Conservation (phyloP, 139 green algal species). For the Chlamydomonas sp. region DNA sequence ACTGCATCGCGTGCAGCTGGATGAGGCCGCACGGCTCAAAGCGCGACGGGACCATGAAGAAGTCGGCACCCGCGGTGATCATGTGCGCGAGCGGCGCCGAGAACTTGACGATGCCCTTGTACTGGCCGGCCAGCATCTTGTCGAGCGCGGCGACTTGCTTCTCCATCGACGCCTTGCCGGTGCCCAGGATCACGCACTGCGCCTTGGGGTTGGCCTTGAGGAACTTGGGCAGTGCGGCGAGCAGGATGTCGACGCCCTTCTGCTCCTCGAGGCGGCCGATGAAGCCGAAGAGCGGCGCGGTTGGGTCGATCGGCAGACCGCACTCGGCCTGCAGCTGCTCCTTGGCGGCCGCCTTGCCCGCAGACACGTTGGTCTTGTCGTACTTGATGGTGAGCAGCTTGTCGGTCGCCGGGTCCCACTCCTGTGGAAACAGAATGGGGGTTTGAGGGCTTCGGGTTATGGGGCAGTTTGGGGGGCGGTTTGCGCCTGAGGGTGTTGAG, state of each 20-base stretch:
- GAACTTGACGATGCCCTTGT: slow-evolving; percentile 90
- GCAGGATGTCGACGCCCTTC: slow-evolving; percentile 97
- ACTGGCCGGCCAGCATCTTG: slow-evolving; percentile 52
- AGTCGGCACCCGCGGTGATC: slow-evolving; percentile 94
- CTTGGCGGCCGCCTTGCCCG: slow-evolving; percentile 89
- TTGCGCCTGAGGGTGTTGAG: too few relatives aligned
- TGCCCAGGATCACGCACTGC: slow-evolving; percentile 88
- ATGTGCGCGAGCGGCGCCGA: slow-evolving; percentile 81
- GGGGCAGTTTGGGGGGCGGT: too few relatives aligned
- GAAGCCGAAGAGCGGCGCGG: slow-evolving; percentile 79
- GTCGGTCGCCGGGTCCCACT: slow-evolving; percentile 91
- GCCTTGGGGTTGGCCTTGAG: slow-evolving; percentile 1
- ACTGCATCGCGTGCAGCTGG: slow-evolving; percentile 82
- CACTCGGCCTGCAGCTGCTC: slow-evolving; percentile 65
- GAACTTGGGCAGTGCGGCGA: slow-evolving; percentile 35
- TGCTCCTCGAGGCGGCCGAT: slow-evolving; percentile 96
- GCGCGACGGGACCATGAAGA: slow-evolving; percentile 92
- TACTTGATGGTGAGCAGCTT: slow-evolving; percentile 95
- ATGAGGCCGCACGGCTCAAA: slow-evolving; percentile 98
- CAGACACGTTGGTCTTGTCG: slow-evolving; percentile 61
- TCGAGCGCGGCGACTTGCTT: slow-evolving; percentile 54
- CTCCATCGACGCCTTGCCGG: slow-evolving; percentile 91
- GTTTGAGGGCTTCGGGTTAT: too few relatives aligned
- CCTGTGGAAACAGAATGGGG: too few relatives aligned
- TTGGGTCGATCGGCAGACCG: slow-evolving; percentile 63